Percentiles rank a stretch among this genome's conserved stretches.
Conservation (phyloP, 805 yeast genomes). For the Saccharomycopsis sp. region DNA sequence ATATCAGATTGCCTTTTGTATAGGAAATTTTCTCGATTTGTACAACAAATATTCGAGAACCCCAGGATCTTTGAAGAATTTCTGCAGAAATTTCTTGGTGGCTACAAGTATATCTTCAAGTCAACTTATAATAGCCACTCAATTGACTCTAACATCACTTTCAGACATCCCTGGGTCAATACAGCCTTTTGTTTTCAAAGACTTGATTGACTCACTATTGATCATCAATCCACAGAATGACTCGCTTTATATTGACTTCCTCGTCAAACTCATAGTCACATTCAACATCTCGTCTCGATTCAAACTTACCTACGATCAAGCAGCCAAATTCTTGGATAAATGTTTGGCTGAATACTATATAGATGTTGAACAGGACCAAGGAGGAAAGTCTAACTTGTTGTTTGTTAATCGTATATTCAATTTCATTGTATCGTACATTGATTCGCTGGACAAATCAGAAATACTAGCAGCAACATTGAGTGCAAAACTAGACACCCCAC, state of each 20-base stretch:
- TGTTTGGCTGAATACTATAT: constrained; percentile 5
- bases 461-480: background rate
- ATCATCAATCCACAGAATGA: constrained; percentile 6
- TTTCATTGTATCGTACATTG: constrained; percentile 2
- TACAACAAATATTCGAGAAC: background rate
- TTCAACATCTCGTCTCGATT: background rate
- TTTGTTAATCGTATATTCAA: constrained; percentile 5
- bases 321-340: constrained; percentile 5
- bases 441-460: background rate
- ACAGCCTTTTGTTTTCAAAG: background rate
- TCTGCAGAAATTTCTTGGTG: background rate
- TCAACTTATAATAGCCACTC: background rate
- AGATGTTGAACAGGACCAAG: background rate
- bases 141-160: background rate
- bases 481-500: background rate
- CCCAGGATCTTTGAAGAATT: background rate
- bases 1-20: background rate
- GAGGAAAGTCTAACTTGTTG: background rate
- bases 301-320: constrained; percentile 5
- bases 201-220: constrained; percentile 5
- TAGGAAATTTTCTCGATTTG: background rate
- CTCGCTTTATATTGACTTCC: constrained; percentile 8
- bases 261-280: constrained; percentile 4
- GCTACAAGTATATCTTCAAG: background rate
- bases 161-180: background rate